A percentile compares a stretch with the other conserved stretches of the same genome.
Evolutionary conservation across 2,329 filamentous ascomycete species (phyloP).

Genomic region (Alternaria burnsii): DNA sequence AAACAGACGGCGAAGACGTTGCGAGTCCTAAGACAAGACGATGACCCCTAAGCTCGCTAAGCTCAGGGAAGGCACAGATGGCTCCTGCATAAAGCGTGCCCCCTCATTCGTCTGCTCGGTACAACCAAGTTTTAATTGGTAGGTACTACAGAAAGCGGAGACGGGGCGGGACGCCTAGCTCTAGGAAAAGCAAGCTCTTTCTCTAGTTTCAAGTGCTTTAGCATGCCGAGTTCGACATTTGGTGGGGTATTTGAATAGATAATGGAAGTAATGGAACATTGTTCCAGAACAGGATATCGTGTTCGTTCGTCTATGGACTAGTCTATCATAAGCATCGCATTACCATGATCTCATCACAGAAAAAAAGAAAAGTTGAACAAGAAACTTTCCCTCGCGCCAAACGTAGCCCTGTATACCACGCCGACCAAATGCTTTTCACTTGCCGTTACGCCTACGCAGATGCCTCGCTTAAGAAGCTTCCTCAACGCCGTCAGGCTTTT

Average conservation of each 20-base stretch:
- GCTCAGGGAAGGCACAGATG: background rate
- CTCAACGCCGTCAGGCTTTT: conserved; percentile 52
- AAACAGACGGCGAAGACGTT: background rate
- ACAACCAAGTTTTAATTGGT: background rate
- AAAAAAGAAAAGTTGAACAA: conserved; percentile 14
- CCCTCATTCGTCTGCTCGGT: background rate
- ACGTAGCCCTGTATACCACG: conserved; percentile 19
- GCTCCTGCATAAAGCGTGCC: background rate
- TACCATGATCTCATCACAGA: conserved; percentile 31
- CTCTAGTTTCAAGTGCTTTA: background rate
- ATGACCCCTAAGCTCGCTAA: conserved; percentile 1
- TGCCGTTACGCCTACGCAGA: conserved; percentile 14
- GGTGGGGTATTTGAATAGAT: background rate
- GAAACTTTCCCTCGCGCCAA: conserved; percentile 15
- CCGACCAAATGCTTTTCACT: conserved; percentile 33
- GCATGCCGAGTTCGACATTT: background rate
- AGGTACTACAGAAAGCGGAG: background rate
- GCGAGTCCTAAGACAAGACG: background rate
- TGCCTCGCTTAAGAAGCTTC: conserved; percentile 38
- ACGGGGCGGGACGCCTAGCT: background rate
- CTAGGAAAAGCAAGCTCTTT: background rate
- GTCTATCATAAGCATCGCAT: conserved; percentile 43
- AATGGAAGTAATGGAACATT: background rate
- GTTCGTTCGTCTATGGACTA: conserved; percentile 35
- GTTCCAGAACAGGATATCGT: conserved; percentile 12